Conservation (phyloP, 148 eudicot genomes). For the Cornus florida region DNA sequence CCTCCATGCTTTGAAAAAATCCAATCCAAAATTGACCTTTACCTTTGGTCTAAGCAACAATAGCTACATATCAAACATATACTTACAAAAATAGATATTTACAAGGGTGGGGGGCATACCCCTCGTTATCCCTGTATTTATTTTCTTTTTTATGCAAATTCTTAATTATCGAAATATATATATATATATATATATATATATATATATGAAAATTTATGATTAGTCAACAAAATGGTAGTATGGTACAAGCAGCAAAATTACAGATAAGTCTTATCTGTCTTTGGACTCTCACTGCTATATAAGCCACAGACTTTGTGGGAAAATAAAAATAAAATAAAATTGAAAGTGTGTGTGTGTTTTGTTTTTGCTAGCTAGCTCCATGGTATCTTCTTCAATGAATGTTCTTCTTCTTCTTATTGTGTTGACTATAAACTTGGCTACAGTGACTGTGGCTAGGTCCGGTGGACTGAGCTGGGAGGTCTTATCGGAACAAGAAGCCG, state of each 20-base stretch:
- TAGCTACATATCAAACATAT: background rate
- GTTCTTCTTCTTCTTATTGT: background rate
- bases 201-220: background rate
- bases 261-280: conserved; percentile 17
- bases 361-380: background rate
- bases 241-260: background rate
- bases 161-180: no score
- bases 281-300: conserved; percentile 4
- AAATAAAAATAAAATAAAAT: background rate
- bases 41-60: background rate
- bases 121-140: no score
- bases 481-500: conserved; percentile 48
- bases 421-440: background rate
- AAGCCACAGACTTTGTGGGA: conserved; percentile 1
- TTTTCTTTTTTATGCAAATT: no score
- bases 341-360: background rate
- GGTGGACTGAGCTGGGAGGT: conserved; percentile 23
- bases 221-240: background rate
- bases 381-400: background rate
- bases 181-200: no score
- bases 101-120: no score
- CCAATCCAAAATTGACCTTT: background rate
- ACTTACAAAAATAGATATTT: background rate
- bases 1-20: background rate
- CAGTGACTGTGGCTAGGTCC: background rate